Percentiles rank a stretch among this genome's conserved stretches.
Conservation (phyloP, 116 monocot species). For the Dioscorea cayenensis region DNA sequence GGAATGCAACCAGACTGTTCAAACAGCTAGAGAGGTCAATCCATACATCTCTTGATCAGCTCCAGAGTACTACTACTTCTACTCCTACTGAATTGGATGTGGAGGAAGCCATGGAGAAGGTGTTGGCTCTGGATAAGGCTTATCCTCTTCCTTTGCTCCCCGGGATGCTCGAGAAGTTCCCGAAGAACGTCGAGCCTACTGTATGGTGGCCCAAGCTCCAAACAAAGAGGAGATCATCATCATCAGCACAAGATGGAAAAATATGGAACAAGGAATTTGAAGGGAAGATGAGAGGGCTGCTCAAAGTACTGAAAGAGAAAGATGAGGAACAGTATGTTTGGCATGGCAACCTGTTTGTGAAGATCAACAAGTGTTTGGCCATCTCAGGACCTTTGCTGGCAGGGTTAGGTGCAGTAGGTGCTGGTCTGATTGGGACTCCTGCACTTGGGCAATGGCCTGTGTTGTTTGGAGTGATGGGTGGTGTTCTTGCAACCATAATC, state of each 20-base stretch:
- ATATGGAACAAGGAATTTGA: constrained; percentile 27
- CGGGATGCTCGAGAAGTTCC: constrained; percentile 78
- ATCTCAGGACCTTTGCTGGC: constrained; percentile 51
- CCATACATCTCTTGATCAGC: constrained; percentile 9
- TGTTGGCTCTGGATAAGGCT: constrained; percentile 61
- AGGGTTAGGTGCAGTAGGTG: constrained; percentile 29
- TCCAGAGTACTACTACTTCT: not conserved
- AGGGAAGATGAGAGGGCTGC: constrained; percentile 30
- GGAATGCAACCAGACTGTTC: constrained; percentile 68
- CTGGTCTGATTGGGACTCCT: constrained; percentile 18
- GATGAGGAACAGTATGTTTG: constrained; percentile 45
- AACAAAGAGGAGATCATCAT: not conserved
- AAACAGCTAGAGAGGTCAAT: constrained; percentile 49
- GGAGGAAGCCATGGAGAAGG: constrained; percentile 34
- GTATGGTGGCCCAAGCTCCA: constrained; percentile 51
- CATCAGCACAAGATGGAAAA: not conserved
- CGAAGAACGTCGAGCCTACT: constrained; percentile 45
- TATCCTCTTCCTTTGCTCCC: constrained; percentile 70
- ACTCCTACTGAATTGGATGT: constrained; percentile 24
- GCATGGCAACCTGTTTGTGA: constrained; percentile 24
- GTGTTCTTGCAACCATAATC: constrained; percentile 35
- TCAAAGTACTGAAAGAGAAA: constrained; percentile 28
- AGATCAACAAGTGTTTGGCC: constrained; percentile 44
- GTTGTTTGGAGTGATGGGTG: constrained; percentile 33
- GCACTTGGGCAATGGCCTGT: constrained; percentile 15